Evolutionary conservation across 345 rosid genomes (phyloP).

Genomic region (Laguncularia racemosa): DNA sequence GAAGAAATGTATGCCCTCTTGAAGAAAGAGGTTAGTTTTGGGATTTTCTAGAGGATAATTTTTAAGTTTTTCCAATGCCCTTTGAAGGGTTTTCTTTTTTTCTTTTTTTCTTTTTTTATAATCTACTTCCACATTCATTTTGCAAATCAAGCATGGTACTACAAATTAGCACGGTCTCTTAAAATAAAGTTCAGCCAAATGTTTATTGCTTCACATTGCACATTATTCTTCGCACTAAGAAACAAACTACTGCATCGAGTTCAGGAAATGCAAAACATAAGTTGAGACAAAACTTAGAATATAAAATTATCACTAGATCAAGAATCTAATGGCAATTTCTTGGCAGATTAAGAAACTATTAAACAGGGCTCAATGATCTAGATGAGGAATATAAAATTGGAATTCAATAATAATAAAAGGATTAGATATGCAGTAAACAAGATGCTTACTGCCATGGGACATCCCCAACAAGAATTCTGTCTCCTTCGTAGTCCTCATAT

Average conservation of each 20-base stretch:
- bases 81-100: no score
- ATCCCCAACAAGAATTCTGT: constrained; percentile 99
- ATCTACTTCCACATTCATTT: no score
- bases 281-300: not conserved
- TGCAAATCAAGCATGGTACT: no score
- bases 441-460: constrained; percentile 99
- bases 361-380: not conserved
- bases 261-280: not conserved
- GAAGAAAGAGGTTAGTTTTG: no score
- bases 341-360: not conserved
- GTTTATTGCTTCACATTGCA: no score
- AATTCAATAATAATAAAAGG: constrained; percentile 2
- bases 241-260: constrained; percentile 3
- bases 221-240: not conserved
- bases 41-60: no score
- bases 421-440: constrained; percentile 9
- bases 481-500: constrained; percentile 96
- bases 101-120: no score
- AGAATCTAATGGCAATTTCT: constrained; percentile 2
- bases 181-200: no score
- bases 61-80: no score
- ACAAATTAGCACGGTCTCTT: no score
- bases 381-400: no score
- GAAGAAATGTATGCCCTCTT: no score
- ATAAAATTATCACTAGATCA: not conserved